Evolutionary conservation across 2,329 filamentous ascomycete species (phyloP), one percentile per base, ranked within the genome.

Genomic region (Arthrobotrys pseudoclavata): DNA sequence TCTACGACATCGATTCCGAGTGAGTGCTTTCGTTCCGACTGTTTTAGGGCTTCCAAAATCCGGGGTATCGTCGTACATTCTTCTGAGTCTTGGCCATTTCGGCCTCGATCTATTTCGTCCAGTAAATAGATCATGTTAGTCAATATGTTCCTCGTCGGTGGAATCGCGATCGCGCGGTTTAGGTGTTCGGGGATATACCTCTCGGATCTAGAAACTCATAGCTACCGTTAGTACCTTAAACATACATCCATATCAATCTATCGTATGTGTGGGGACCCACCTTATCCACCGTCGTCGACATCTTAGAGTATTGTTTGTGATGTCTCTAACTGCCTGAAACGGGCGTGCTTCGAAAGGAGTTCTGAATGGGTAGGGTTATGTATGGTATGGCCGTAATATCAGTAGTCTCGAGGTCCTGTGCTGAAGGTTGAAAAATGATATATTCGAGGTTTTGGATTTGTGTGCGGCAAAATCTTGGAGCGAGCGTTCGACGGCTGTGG

Each of bases 231-330:
- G 95, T 92, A 89, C 26, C 22, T 53, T 12, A 1, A 20, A 97
- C 95, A 45, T 45, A 12, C 42, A 20, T 87, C 91, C 86, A 97
- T 95, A 83, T 95, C 92, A 86, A 97, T 92, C n/a, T n/a, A n/a
- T n/a, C n/a, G 96, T 83, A 84, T 82, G 79, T 74, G 80, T 77
- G 50, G 24, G 52, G 42, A 82, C 88, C 81, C 84, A 92, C 93
- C 91, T 98, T 98, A 83, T 98, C 95, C 84, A 97, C 94, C 48
- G 95, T 98, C 79, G 95, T 98, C 88, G 95, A 88, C 96, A 98
- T 98, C 83, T 85, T 92, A 87, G 84, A 50, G 20, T 22, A 83
- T 82, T 79, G 69, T 76, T 78, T 76, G 71, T 80, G 79, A 64
- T 76, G 69, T 68, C 69, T 79, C 20, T 60, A 81, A 79, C 72